These are phyloP conservation scores for Chiua virens DNA, from an alignment of 768 basidiomycete genomes.

Conservation along the genomic window DNA sequence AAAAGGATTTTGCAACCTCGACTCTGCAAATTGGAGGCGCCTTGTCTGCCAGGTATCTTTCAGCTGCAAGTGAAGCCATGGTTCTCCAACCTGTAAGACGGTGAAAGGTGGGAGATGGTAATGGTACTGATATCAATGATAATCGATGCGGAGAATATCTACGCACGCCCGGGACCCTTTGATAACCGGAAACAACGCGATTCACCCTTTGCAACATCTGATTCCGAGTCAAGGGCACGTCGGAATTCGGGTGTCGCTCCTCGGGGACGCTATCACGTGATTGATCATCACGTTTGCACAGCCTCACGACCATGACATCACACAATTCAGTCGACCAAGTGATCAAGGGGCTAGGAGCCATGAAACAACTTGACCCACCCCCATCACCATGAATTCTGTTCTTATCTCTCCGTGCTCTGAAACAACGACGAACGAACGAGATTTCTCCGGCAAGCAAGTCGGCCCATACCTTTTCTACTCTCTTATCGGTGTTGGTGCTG, in stretches of 20 bases:
- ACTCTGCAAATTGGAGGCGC: slow-evolving; percentile 74
- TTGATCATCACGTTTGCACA: no score
- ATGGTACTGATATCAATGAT: neutral
- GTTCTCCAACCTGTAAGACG: slow-evolving; percentile 12
- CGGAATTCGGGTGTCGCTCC: slow-evolving; percentile 14
- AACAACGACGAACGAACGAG: neutral
- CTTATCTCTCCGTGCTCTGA: no score
- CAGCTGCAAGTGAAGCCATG: slow-evolving; percentile 40
- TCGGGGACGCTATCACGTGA: no score
- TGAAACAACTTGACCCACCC: no score
- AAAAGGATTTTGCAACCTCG: slow-evolving; percentile 65
- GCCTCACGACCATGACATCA: no score
- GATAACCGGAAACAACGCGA: slow-evolving; percentile 14
- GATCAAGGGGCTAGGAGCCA: no score
- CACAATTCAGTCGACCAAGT: no score
- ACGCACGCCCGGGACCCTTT: neutral
- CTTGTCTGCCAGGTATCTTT: slow-evolving; percentile 76
- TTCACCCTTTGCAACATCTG: slow-evolving; percentile 10
- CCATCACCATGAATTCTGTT: no score
- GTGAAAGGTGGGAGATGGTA: neutral
- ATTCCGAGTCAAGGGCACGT: neutral
- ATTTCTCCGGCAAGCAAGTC: slow-evolving; percentile 50
- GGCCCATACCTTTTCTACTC: slow-evolving; percentile 62
- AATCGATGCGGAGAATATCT: slow-evolving; percentile 13
- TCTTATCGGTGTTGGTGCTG: slow-evolving; percentile 69